Conservation (phyloP, 2,329 filamentous ascomycete species). For the Epichloe elymi region DNA sequence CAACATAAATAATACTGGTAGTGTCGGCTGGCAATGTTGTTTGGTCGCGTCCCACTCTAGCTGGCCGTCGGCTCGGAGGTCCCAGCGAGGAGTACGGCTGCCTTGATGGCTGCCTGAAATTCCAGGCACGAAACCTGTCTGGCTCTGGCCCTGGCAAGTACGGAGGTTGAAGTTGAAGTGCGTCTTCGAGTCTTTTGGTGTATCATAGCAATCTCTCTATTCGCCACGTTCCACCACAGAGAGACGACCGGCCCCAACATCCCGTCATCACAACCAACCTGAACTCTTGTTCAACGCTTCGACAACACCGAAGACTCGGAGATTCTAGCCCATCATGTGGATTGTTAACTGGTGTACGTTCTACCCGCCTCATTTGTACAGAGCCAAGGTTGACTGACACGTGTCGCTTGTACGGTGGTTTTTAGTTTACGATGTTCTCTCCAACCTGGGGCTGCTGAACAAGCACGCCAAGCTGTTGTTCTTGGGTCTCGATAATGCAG, state of each 20-base stretch:
- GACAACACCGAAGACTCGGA: slow-evolving; percentile 7
- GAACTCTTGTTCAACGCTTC: slow-evolving; percentile 8
- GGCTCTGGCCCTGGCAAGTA: neutral
- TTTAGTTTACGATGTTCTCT: slow-evolving; percentile 74
- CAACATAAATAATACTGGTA: no score
- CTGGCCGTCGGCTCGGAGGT: neutral
- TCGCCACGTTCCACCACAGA: slow-evolving; percentile 3
- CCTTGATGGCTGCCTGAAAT: slow-evolving; percentile 10
- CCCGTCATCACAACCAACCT: slow-evolving; percentile 9
- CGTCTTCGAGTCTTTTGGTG: neutral
- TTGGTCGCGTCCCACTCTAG: neutral
- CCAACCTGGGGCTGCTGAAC: slow-evolving; percentile 77
- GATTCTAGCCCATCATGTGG: slow-evolving; percentile 53
- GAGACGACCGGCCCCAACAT: slow-evolving; percentile 4
- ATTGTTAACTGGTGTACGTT: slow-evolving; percentile 88
- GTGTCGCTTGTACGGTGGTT: slow-evolving; percentile 8
- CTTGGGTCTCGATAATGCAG: slow-evolving; percentile 85
- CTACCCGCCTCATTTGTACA: slow-evolving; percentile 4
- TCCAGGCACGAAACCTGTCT: slow-evolving; percentile 8
- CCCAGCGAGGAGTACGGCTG: neutral
- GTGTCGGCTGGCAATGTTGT: no score
- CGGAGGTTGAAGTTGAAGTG: neutral
- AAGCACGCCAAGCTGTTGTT: slow-evolving; percentile 94
- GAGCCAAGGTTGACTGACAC: slow-evolving; percentile 18
- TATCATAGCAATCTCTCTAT: slow-evolving; percentile 4